These are phyloP conservation scores for Trichosanthes cucumerina DNA, from an alignment of 306 rosid genomes.

Conservation along the genomic window DNA sequence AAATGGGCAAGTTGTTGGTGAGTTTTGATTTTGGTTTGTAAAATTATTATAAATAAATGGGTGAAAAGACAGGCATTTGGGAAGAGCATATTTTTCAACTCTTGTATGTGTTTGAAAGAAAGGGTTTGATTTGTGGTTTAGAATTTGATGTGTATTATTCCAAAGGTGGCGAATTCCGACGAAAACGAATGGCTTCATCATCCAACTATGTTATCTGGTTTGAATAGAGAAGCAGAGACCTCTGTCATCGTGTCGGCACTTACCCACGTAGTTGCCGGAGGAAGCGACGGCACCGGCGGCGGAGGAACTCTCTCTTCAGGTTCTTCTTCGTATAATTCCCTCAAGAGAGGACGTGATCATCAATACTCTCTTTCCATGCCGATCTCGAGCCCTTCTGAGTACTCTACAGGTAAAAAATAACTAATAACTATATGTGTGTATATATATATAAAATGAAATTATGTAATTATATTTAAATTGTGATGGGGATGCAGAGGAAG, in stretches of 20 bases:
- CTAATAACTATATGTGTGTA: no score
- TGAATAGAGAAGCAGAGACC: conserved; percentile 36
- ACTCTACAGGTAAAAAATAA: no score
- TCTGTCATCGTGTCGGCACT: conserved; percentile 36
- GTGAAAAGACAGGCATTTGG: not conserved
- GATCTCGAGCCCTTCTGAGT: not conserved
- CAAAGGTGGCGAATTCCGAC: conserved; percentile 7
- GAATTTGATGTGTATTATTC: not conserved
- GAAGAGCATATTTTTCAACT: not conserved
- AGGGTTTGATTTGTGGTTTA: no score
- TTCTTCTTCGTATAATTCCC: conserved; percentile 12
- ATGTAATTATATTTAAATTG: no score
- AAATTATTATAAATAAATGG: not conserved
- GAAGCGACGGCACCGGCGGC: no score
- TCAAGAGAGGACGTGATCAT: conserved; percentile 26
- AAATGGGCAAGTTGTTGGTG: no score
- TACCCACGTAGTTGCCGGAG: conserved; percentile 23
- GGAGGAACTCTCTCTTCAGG: not conserved
- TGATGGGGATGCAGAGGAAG: not conserved
- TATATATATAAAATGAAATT: no score
- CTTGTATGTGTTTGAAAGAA: not conserved
- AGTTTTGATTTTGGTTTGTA: no score
- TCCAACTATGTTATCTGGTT: conserved; percentile 15
- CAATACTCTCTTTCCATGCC: not conserved
- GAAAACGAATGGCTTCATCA: not conserved